phyloP scores from a whole-genome alignment of 441 rosid genomes.

The Gossypium schwendimanii region DNA sequence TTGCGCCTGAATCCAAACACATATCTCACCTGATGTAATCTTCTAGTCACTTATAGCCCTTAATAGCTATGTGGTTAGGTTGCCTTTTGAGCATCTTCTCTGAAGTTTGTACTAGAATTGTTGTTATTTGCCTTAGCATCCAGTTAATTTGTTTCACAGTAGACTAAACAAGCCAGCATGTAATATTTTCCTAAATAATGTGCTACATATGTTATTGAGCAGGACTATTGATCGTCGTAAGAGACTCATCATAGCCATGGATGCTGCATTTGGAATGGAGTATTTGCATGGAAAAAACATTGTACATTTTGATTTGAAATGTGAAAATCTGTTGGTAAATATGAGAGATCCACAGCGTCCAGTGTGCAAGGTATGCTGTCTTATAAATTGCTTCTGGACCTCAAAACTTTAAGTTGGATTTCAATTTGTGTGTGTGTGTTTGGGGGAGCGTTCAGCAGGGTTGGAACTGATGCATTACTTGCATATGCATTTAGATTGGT shows the following conservation, averaged over 20 bases:
- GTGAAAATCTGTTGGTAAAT: constrained; percentile 91
- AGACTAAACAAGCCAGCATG: constrained; percentile 11
- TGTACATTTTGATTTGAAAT: constrained; percentile 95
- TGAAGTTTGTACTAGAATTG: neutral
- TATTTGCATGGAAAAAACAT: constrained; percentile 94
- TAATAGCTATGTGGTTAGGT: constrained; percentile 8
- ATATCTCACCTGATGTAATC: too few species aligned
- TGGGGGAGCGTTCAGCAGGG: neutral
- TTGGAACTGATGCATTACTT: constrained; percentile 14
- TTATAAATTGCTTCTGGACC: neutral
- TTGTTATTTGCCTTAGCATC: neutral
- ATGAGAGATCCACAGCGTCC: constrained; percentile 99
- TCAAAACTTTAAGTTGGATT: constrained; percentile 6
- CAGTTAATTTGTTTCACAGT: neutral
- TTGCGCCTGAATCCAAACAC: too few species aligned
- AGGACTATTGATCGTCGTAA: constrained; percentile 96
- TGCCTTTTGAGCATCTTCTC: constrained; percentile 1
- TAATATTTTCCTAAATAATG: constrained; percentile 10
- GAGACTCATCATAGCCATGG: constrained; percentile 98
- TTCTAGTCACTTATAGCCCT: too few species aligned
- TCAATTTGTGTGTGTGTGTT: neutral
- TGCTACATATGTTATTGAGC: constrained; percentile 25
- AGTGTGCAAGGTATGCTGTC: constrained; percentile 71
- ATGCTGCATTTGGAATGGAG: constrained; percentile 98
- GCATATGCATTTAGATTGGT: constrained; percentile 54